Percentiles rank a stretch among this genome's conserved stretches.
Evolutionary conservation across 1,284 basidiomycete species (phyloP).

Genomic region (Hypsizygus ulmarius): DNA sequence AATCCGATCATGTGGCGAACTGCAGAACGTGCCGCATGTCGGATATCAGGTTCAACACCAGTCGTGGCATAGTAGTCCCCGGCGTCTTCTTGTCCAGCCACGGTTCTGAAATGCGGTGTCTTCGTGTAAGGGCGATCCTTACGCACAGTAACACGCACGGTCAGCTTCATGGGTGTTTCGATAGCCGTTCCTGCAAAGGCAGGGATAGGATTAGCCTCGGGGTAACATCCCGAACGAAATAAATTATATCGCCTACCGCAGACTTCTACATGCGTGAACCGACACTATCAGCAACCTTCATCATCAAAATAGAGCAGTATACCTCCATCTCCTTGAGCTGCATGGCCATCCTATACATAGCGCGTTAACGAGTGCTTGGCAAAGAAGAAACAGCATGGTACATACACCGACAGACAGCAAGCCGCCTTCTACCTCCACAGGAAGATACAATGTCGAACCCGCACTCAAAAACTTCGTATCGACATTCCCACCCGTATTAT

Average conservation of each 20-base stretch:
- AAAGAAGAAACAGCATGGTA: conserved; percentile 6
- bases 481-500: conserved; percentile 58
- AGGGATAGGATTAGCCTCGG: neutral
- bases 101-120: conserved; percentile 53
- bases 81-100: conserved; percentile 12
- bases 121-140: conserved; percentile 56
- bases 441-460: conserved; percentile 55
- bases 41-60: conserved; percentile 53
- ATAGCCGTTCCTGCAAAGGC: conserved; percentile 51
- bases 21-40: conserved; percentile 52
- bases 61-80: conserved; percentile 58
- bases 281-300: neutral
- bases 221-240: no score
- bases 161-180: conserved; percentile 57
- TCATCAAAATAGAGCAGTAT: conserved; percentile 16
- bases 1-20: conserved; percentile 57
- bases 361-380: neutral
- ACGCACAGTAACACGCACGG: conserved; percentile 51
- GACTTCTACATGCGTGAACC: no score
- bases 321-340: conserved; percentile 66
- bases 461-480: conserved; percentile 54
- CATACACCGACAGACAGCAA: conserved; percentile 59
- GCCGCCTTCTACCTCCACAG: conserved; percentile 58
- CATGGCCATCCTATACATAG: conserved; percentile 53
- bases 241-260: no score